Base-by-base conservation (phyloP, 441 rosid species). In the Kokia cookei region DNA sequence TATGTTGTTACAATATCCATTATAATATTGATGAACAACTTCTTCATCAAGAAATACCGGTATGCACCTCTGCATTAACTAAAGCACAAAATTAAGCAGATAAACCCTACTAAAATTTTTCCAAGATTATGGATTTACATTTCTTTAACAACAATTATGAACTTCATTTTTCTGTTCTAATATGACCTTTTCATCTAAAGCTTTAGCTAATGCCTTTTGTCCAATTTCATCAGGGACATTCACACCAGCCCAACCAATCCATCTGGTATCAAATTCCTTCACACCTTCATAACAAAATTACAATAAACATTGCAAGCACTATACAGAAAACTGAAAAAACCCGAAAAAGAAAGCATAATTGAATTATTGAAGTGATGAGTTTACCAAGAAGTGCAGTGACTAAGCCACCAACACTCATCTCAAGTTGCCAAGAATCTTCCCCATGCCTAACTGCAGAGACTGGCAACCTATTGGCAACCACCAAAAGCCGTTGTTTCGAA, bases 181-280 rank as follows among this genome's bases (percentile, higher is more conserved):
- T 42, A 42, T 42, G 10, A 87, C 97, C 90, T 89, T 91, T 81
- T 88, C 89, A 63, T 92, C 92, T 73, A 91, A 80, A 81, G 94
- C 89, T 75, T 77, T 81, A 69, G 92, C 85, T 27, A 91, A 80
- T 74, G 89, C 82, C 61, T 55, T 81, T 74, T 88, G 89, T 54
- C 97, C 97, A 73, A 77, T 77, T 73, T 85, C 90, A 82, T 91
- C 96, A 55, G 90, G 86, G 32, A 91, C 94, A 75, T 88, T 88
- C 67, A 89, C 93, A 62, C 96, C 96, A 72, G 96, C 93, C 96
- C 93, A 91, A 72, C 96, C 96, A 80, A 91, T 89, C 96, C 96
- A 91, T 75, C 87, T 89, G 67, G 93, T 86, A 71, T 91, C 93
- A 68, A 89, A 89, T 75, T 89, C 93, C 79, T 80, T 89, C 83